A percentile compares a stretch with the other conserved stretches of the same genome.
phyloP scores from a whole-genome alignment of 2,329 filamentous ascomycete genomes.

The Pyrenophora tritici-repentis region DNA sequence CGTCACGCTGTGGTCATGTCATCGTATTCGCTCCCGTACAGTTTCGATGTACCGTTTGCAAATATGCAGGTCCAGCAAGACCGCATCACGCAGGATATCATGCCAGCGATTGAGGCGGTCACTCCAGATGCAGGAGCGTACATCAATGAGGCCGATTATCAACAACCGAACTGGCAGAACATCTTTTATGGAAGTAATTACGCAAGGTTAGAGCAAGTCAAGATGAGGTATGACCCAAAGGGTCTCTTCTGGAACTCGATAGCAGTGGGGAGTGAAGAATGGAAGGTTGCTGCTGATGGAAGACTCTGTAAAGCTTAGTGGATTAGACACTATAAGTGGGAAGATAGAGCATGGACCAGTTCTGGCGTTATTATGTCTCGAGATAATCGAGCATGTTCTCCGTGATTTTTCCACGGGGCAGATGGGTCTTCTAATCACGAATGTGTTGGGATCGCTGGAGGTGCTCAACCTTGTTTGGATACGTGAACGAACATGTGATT shows the following conservation, averaged over 20 bases:
- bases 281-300: conserved; percentile 18
- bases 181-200: conserved; percentile 34
- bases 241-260: conserved; percentile 25
- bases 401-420: too few relatives aligned
- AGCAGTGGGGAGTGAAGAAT: conserved; percentile 30
- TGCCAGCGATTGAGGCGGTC: conserved; percentile 30
- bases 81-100: conserved; percentile 28
- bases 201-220: conserved; percentile 21
- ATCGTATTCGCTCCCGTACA: neutral
- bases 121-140: conserved; percentile 34
- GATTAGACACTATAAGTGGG: too few relatives aligned
- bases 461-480: too few relatives aligned
- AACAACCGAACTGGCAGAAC: conserved; percentile 29
- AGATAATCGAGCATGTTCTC: too few relatives aligned
- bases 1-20: conserved; percentile 22
- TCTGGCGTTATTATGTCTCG: too few relatives aligned
- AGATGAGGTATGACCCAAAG: conserved; percentile 30
- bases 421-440: too few relatives aligned
- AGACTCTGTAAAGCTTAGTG: too few relatives aligned
- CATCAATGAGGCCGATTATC: conserved; percentile 38
- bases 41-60: conserved; percentile 19
- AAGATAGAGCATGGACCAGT: too few relatives aligned
- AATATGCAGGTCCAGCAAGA: conserved; percentile 15
- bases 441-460: too few relatives aligned
- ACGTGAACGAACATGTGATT: too few relatives aligned